Base-by-base conservation (phyloP, 1,284 basidiomycete genomes). In the Apiotrichum akiyoshidainum region DNA sequence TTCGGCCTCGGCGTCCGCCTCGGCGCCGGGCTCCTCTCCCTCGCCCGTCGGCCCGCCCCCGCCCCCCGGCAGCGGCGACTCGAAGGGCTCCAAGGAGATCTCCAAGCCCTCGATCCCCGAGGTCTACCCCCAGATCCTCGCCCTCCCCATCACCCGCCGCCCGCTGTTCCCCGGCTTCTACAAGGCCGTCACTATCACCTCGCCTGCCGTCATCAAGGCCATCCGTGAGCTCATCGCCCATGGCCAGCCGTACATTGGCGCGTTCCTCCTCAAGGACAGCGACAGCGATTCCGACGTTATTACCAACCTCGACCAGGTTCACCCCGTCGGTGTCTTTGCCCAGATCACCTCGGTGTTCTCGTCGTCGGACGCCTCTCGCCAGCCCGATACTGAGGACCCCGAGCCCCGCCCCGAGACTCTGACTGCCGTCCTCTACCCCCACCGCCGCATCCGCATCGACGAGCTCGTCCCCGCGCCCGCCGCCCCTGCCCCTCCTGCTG, bases 141-240 rank as follows among this genome's bases (percentile, higher is more conserved):
- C 95, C 5, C 84, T 99, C 0, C 95, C 95, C 14, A 98, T 99
- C 68, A 93, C 93, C 37, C 88, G 94, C 55, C 85, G 95, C 40
- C 95, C 95, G 0, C 86, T 98, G 52, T 98, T 98, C 79, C 95
- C 95, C 71, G 94, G 93, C 48, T 97, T 97, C 78, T 97, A 99
- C 85, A 97, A 96, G 76, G 92, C 92, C 14, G 93, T 97, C 55
- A 92, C 95, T 59, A 84, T 97, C 59, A 86, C 88, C 35, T 89
- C 96, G 66, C 91, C 92, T 1, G 83, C 87, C 0, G 95, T 99
- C 40, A 94, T 98, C 60, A 86, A 89, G 19, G 93, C 93, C 7
- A 92, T 99, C 73, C 91, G 94, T 79, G 93, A 98, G 72, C 90
- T 95, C 83, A 90, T 97, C 84, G 87, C 89, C 71, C 90, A 92